These are phyloP conservation scores for Botryotinia globosa DNA, from an alignment of 2,329 filamentous ascomycete species.

Conservation along the genomic window DNA sequence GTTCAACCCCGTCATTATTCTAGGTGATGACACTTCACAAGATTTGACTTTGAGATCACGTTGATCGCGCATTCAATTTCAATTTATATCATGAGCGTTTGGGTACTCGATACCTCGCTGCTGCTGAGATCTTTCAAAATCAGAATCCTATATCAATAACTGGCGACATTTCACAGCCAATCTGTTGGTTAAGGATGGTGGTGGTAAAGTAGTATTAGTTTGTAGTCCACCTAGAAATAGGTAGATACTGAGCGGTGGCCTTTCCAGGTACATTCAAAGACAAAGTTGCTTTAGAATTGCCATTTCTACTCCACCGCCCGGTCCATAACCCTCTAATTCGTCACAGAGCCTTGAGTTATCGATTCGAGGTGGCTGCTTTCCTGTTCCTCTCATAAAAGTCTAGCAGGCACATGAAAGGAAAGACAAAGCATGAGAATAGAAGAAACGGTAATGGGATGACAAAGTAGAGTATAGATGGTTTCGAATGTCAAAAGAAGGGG, in stretches of 20 bases:
- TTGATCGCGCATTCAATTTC: neutral
- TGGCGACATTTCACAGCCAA: neutral
- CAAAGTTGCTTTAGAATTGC: neutral
- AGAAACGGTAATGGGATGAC: neutral
- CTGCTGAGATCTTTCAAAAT: neutral
- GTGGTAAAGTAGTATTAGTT: neutral
- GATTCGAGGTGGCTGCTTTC: neutral
- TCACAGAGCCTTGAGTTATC: neutral
- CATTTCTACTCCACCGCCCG: neutral
- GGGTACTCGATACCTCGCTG: neutral
- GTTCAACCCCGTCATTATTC: neutral
- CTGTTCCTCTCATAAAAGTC: neutral
- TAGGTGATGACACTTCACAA: neutral
- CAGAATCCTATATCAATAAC: neutral
- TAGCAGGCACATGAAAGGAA: neutral
- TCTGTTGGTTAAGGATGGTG: neutral
- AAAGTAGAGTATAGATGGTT: neutral
- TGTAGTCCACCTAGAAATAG: neutral
- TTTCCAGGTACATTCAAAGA: neutral
- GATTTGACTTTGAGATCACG: neutral
- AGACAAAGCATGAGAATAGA: neutral
- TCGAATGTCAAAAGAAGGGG: neutral
- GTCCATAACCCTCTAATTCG: neutral
- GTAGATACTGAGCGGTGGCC: neutral
- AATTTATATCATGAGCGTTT: neutral